phyloP scores from a whole-genome alignment of 257 asterid species.

The Primulina tabacum region DNA sequence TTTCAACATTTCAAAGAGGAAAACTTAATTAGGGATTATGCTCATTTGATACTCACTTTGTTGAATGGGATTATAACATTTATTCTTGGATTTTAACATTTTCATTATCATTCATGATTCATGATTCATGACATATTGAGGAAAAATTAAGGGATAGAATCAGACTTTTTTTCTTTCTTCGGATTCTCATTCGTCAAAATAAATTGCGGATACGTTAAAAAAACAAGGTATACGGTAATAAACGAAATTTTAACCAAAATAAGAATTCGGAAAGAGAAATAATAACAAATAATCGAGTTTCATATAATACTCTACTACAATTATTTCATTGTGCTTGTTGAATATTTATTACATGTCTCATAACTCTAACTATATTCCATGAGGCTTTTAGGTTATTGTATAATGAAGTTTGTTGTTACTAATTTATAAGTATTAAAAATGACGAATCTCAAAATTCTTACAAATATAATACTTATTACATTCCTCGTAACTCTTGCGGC shows the following conservation, averaged over 20 bases:
- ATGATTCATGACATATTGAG: slow-evolving; percentile 25
- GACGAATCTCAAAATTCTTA: no score
- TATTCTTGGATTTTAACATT: slow-evolving; percentile 16
- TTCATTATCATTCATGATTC: slow-evolving; percentile 18
- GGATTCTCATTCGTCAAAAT: slow-evolving; percentile 18
- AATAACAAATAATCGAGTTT: slow-evolving; percentile 18
- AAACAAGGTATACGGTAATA: neutral
- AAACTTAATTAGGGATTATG: slow-evolving; percentile 23
- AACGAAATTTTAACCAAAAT: neutral
- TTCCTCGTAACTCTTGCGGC: no score
- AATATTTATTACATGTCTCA: neutral
- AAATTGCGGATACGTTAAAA: slow-evolving; percentile 8
- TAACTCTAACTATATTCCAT: no score
- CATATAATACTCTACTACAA: no score
- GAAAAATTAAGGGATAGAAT: slow-evolving; percentile 23
- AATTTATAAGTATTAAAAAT: no score
- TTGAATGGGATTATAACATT: slow-evolving; percentile 15
- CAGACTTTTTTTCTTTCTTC: slow-evolving; percentile 23
- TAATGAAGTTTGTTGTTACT: no score
- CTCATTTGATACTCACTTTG: slow-evolving; percentile 14
- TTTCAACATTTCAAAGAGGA: neutral
- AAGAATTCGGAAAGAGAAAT: slow-evolving; percentile 18
- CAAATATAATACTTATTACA: no score
- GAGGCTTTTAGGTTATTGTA: no score
- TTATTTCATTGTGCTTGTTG: neutral